Evolutionary conservation across 2,329 filamentous ascomycete species (phyloP), one percentile per base, ranked within the genome.

Genomic region (Mollisia scopiformis): DNA sequence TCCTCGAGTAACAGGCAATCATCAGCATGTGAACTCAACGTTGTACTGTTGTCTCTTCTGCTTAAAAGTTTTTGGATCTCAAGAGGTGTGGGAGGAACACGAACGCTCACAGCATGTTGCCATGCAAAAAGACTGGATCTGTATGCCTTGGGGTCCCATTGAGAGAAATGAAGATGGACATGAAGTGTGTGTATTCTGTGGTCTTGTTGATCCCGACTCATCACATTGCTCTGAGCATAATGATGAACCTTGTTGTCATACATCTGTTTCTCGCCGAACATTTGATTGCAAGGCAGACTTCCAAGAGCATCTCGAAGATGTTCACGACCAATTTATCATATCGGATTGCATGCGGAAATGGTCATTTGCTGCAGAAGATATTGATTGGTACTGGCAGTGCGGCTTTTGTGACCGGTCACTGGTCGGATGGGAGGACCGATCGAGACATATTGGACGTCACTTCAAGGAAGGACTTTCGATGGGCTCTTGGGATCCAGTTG

Each of bases 141-240:
- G 49, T 23, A 52, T 52, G 49, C 49, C 49, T 35, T 52, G 49
- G 49, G 27, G 49, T 35, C 13, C 25, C 28, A 23, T 35, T n/a
- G 49, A 52, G 28, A 52, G 35, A 33, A 10, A 5, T n/a, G 13
- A 52, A n/a, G 21, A 33, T 52, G 49, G 49, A 52, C 2, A 35
- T 3, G 28, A 35, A 14, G 14, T 56, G 14, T 56, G 54, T 30
- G 54, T 56, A n/a, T 56, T 56, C 25, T 56, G 54, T 16, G 54
- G 54, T 35, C 21, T 49, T 21, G 6, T 23, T 13, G 28, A 56
- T 30, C 54, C 54, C 4, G 19, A 21, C 1, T n/a, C 41, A n/a
- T 41, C 28, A 3, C 54, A 56, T 21, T 25, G 27, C 16, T 21
- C 21, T 8, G 25, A 31, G 19, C 54, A 56, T 47, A 19, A 31